Evolutionary conservation across 306 rosid genomes (phyloP).

Genomic region (Ochetophila trinervis): DNA sequence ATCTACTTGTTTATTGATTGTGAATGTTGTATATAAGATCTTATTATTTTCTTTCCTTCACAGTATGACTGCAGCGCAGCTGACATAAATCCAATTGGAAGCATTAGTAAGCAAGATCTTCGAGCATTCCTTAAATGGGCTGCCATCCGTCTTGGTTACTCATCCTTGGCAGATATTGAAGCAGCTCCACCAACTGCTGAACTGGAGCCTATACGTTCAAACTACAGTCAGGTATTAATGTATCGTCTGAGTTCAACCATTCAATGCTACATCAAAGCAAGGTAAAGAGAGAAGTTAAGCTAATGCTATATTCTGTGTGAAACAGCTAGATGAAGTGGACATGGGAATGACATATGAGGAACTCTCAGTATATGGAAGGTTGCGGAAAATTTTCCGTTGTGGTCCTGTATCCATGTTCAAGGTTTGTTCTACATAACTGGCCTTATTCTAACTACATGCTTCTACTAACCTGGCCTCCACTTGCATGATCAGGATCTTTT

Average conservation of each 20-base stretch:
- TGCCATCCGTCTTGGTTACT: slow-evolving; percentile 75
- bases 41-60: slow-evolving; percentile 21
- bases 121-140: slow-evolving; percentile 88
- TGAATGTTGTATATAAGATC: not conserved
- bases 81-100: slow-evolving; percentile 92
- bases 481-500: too few species aligned
- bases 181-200: slow-evolving; percentile 99
- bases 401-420: slow-evolving; percentile 95
- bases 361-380: slow-evolving; percentile 86
- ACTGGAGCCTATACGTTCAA: slow-evolving; percentile 89
- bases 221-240: slow-evolving; percentile 73
- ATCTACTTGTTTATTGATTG: not conserved
- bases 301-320: slow-evolving; percentile 25
- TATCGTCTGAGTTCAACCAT: not conserved
- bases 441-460: too few species aligned
- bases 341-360: slow-evolving; percentile 99
- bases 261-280: not conserved
- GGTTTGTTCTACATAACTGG: slow-evolving; percentile 36
- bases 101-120: slow-evolving; percentile 90
- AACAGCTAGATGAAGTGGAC: slow-evolving; percentile 91
- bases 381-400: slow-evolving; percentile 80
- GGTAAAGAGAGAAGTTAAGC: slow-evolving; percentile 16
- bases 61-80: slow-evolving; percentile 98
- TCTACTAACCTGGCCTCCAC: too few species aligned
- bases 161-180: slow-evolving; percentile 82